A percentile compares a stretch with the other conserved stretches of the same genome.
Conservation (phyloP, 2,329 filamentous ascomycete genomes). For the Tolypocladium inflatum region DNA sequence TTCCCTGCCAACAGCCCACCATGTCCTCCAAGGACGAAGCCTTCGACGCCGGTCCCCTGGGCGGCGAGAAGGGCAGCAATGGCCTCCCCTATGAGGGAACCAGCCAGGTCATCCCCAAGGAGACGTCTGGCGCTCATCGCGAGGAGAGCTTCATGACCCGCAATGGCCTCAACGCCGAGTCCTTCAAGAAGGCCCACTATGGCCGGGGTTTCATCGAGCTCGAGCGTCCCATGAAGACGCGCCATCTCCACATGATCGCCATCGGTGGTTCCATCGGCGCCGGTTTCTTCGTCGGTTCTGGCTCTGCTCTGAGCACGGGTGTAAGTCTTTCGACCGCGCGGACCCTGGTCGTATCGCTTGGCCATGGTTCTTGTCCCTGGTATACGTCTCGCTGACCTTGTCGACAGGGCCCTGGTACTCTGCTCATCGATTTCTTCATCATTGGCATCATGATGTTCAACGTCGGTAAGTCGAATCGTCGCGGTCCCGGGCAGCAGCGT, state of each 20-base stretch:
- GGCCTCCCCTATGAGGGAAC: conserved; percentile 7
- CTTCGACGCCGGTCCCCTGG: conserved; percentile 4
- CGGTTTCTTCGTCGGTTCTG: conserved; percentile 40
- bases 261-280: conserved; percentile 33
- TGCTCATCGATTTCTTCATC: conserved; percentile 34
- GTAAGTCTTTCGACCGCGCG: conserved; percentile 17
- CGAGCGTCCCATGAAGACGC: conserved; percentile 37
- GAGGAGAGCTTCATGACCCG: conserved; percentile 24
- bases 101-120: conserved; percentile 7
- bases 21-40: conserved; percentile 11
- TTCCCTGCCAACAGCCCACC: conserved; percentile 1
- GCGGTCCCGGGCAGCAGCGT: background rate
- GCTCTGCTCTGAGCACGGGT: conserved; percentile 36
- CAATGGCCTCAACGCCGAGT: conserved; percentile 26
- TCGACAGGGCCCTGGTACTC: conserved; percentile 20
- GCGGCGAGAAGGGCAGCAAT: conserved; percentile 10
- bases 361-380: background rate
- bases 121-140: conserved; percentile 2
- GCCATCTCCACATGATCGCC: conserved; percentile 51
- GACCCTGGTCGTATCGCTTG: background rate
- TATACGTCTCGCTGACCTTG: background rate
- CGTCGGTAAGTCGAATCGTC: conserved; percentile 19
- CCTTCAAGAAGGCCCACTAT: conserved; percentile 27
- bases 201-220: conserved; percentile 23
- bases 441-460: conserved; percentile 46